Evolutionary conservation across 2,329 filamentous ascomycete species (phyloP).

Genomic region (Mariannaea sp.): DNA sequence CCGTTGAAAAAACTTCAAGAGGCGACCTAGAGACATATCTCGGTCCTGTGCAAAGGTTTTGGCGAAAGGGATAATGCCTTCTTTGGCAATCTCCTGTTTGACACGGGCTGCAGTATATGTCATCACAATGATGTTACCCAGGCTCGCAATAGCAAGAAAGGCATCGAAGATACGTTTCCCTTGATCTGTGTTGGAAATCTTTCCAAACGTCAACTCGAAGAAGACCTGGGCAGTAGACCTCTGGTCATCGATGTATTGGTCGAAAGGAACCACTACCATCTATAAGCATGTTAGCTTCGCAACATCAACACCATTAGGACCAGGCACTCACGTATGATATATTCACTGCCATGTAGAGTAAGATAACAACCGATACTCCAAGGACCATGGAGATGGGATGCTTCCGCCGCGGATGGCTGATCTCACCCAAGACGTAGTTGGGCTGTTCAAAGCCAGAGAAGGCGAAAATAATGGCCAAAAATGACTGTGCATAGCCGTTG

Average conservation of each 20-base stretch:
- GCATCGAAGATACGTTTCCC: constrained; percentile 50
- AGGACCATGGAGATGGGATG: constrained; percentile 41
- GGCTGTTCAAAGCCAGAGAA: constrained; percentile 47
- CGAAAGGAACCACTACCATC: constrained; percentile 46
- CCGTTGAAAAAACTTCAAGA: constrained; percentile 40
- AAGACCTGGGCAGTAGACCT: constrained; percentile 41
- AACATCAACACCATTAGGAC: no score
- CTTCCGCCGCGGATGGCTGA: constrained; percentile 40
- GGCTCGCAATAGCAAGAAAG: constrained; percentile 57
- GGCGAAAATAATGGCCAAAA: constrained; percentile 50
- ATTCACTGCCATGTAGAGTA: constrained; percentile 46
- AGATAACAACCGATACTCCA: constrained; percentile 38
- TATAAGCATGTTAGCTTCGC: constrained; percentile 25
- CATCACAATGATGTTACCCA: constrained; percentile 62
- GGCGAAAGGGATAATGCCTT: constrained; percentile 57
- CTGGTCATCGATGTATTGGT: constrained; percentile 24
- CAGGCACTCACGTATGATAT: constrained; percentile 43
- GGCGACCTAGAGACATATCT: constrained; percentile 42
- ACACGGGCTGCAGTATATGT: constrained; percentile 61
- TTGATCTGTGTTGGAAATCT: constrained; percentile 34
- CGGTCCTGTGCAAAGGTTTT: constrained; percentile 52
- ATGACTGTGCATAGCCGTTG: constrained; percentile 45
- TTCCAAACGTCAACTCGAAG: constrained; percentile 41
- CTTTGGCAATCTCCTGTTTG: constrained; percentile 65
- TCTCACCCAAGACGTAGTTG: constrained; percentile 46